Base-by-base conservation (phyloP, 768 basidiomycete genomes). In the Russula foetens region DNA sequence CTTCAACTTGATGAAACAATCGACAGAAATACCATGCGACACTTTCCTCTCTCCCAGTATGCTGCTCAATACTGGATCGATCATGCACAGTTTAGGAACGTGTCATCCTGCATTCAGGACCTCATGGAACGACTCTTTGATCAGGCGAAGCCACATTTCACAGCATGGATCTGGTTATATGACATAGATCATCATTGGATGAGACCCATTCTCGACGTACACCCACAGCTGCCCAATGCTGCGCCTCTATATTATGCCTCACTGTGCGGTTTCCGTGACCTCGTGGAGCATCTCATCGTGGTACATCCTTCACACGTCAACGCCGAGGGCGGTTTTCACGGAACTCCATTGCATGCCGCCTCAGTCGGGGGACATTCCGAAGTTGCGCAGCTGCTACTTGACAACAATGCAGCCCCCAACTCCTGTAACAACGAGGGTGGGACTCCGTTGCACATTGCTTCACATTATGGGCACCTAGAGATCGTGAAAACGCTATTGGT, bases 31-130 rank as follows among this genome's bases (percentile, higher is more conserved):
- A 24, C 15, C 0, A 50, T 62, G 0, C 15, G 19, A 7, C 28
- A 28, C 7, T 35, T 26, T 4, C 54, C 53, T 5, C 41, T 56
- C 1, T 7, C 41, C 3, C 28, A 1, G 2, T 62, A 62, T 31
- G 57, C 61, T 6, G 46, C 56, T 11, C 55, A 9, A 17, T 2
- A 62, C 26, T 62, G 61, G 61, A 28, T 59, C 3, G 33, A 53
- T 3, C 61, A 62, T 7, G 50, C 45, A 1, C 23, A 56, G 15
- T 31, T 51, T 12, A 21, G 1, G 9, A 17, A 45, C 7, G 54
- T 61, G 12, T 56, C 54, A 15, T 46, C n/a, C 0, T 21, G 19
- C 14, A n/a, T 51, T 6, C 29, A 31, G 33, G 48, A 28, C 4
- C 2, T 15, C 0, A 50, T 61, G 60, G 26, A 23, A 7, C 28